Evolutionary conservation across 208 protist species (phyloP), one percentile per base, ranked within the genome.

Genomic region (Leishmania tropica): DNA sequence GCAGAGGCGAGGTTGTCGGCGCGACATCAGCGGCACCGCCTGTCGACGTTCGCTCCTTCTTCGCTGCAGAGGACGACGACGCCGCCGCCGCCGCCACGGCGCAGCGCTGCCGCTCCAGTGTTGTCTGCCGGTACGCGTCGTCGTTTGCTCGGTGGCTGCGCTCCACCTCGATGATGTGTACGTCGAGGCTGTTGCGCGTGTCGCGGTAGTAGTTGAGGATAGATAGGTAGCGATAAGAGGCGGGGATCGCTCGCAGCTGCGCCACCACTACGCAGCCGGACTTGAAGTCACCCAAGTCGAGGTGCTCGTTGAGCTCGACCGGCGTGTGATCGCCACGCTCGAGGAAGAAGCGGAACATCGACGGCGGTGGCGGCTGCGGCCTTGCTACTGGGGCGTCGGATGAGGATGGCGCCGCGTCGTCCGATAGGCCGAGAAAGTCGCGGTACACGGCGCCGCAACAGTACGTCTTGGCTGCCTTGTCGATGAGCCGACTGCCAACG

Each of bases 401-500:
- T 17, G 81, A 71, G 21, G 68, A 48, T 3, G n/a, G 73, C 15
- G 60, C 58, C 31, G 75, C 40, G 31, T 70, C 53, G 5, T 79
- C 51, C 28, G 78, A 71, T 28, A 88, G 60, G 17, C 90, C 87
- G 35, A 93, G 77, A 19, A 90, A 78, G 15, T 81, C 56, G 54
- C 64, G 84, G 72, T 93, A 83, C 28, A 92, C 78, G 15, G 86
- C 81, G 17, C 78, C 87, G 72, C 80, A 91, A 74, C 83, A 84
- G 65, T 80, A 79, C 40, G 92, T 67, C 45, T 85, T 92, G 28
- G 87, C 85, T 0, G 76, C 71, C 28, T 85, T 72, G 75, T 93
- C 88, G 19, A 96, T 73, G 21, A 93, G 72, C 1, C 85, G 84
- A n/a, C 86, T 89, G 45, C 93, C 90, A 13, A 91, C 65, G 85